Base-by-base conservation (phyloP, 257 asterid genomes). In the Capsicum chinense region DNA sequence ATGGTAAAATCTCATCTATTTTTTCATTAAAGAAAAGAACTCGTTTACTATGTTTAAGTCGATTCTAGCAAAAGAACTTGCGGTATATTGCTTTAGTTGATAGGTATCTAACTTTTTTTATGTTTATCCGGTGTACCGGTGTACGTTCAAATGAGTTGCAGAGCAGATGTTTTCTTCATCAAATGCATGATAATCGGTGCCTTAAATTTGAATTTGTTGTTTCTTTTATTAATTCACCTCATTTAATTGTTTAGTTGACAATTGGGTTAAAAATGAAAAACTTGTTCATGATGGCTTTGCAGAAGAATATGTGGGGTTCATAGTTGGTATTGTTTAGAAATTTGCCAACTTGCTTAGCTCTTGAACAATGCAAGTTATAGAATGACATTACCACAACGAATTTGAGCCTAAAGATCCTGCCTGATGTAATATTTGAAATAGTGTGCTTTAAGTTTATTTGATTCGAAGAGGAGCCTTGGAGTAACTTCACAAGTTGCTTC, bases 381-480 rank as follows among this genome's bases (percentile, higher is more conserved):
- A 74, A 21, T 74, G 62, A 50, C 21, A 50, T 26, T 74, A 54
- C 80, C n/a, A 74, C 44, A 21, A 74, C 13, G 42, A 74, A 74
- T 6, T 74, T 50, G 62, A 74, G n/a, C 81, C 81, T 50, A 74
- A 50, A 50, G 58, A 33, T 50, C 58, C 21, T 50, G 81, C 7
- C 62, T 56, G 19, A 74, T 47, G 58, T 71, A 19, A 19, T 71
- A 71, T 71, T 71, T 71, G 80, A 47, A 71, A 71, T 71, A 47
- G 59, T n/a, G 39, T 71, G 39, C 39, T 47, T 47, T 71, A 1
- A 42, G 26, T 66, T 70, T 42, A 70, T 16, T n/a, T 70, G 37
- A 42, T 70, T 71, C 58, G 44, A 39, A 39, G 44, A 4, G 44
- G 44, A 39, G 44, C 44, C 44, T 39, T 39, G 44, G 44, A 39